Percentiles rank a stretch among this genome's conserved stretches.
phyloP scores from a whole-genome alignment of 2,329 filamentous ascomycete species.

The Calonectria pseudoturangicola region DNA sequence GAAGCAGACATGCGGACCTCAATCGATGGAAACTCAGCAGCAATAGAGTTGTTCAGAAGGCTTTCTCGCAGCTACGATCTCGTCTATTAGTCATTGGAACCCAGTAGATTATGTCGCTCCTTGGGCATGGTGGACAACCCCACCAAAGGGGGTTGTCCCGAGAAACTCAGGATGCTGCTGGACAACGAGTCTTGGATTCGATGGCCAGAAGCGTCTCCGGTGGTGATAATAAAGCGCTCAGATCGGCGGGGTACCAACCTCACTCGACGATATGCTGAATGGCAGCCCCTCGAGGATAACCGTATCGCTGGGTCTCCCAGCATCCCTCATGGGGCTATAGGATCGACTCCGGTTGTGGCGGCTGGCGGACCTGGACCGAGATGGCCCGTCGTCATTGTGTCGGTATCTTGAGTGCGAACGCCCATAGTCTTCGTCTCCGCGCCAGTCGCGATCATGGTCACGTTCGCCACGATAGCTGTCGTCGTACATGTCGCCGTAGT shows the following conservation, averaged over 20 bases:
- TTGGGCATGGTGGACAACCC: slow-evolving; percentile 36
- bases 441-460: slow-evolving; percentile 48
- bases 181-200: slow-evolving; percentile 38
- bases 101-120: slow-evolving; percentile 42
- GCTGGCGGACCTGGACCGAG: slow-evolving; percentile 54
- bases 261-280: slow-evolving; percentile 67
- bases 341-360: slow-evolving; percentile 58
- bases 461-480: slow-evolving; percentile 58
- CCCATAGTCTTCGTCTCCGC: slow-evolving; percentile 47
- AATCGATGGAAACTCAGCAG: slow-evolving; percentile 60
- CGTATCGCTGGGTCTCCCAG: slow-evolving; percentile 68
- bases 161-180: slow-evolving; percentile 23
- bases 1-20: slow-evolving; percentile 63
- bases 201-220: slow-evolving; percentile 32
- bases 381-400: slow-evolving; percentile 48
- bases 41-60: slow-evolving; percentile 58
- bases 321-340: slow-evolving; percentile 60
- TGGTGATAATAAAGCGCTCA: slow-evolving; percentile 39
- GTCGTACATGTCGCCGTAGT: slow-evolving; percentile 64
- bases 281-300: slow-evolving; percentile 74
- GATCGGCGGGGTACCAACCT: slow-evolving; percentile 65
- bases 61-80: slow-evolving; percentile 60
- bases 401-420: slow-evolving; percentile 46
- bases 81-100: slow-evolving; percentile 53
- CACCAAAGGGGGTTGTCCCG: slow-evolving; percentile 35